Evolutionary conservation across 2,329 filamentous ascomycete species (phyloP).

Genomic region (Aspergillus spinulosporus): DNA sequence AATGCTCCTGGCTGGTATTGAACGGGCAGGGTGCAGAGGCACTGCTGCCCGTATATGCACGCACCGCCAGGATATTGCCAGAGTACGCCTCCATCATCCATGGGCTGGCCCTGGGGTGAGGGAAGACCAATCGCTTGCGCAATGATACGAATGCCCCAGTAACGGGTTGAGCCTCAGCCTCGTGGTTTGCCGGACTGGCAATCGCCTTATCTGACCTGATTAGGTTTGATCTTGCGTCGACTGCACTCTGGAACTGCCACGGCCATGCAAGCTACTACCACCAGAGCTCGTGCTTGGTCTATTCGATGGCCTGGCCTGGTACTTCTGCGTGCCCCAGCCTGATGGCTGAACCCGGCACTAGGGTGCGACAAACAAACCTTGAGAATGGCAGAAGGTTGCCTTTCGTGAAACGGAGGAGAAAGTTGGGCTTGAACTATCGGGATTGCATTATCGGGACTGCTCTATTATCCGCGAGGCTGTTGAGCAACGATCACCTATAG

Average conservation of each 20-base stretch:
- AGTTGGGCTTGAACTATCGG: too few relatives aligned
- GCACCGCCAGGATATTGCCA: too few relatives aligned
- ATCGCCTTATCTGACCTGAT: not conserved
- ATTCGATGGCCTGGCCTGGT: not conserved
- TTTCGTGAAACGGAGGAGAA: too few relatives aligned
- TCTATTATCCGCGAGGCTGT: too few relatives aligned
- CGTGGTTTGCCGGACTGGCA: not conserved
- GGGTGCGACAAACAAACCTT: too few relatives aligned
- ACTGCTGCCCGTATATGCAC: too few relatives aligned
- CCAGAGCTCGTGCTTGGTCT: not conserved
- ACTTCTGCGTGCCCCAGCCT: not conserved
- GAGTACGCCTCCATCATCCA: too few relatives aligned
- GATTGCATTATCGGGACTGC: too few relatives aligned
- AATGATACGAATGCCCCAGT: not conserved
- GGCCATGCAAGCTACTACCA: not conserved
- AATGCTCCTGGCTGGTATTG: too few relatives aligned
- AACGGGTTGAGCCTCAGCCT: constrained; percentile 2
- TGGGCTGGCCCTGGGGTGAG: not conserved
- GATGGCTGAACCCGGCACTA: not conserved
- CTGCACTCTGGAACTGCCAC: not conserved
- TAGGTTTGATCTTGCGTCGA: not conserved
- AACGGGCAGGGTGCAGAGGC: too few relatives aligned
- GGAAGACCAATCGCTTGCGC: not conserved
- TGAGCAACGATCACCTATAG: too few relatives aligned
- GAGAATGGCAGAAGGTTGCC: too few relatives aligned